Base-by-base conservation (phyloP, 768 basidiomycete species). In the Trametes cubensis region DNA sequence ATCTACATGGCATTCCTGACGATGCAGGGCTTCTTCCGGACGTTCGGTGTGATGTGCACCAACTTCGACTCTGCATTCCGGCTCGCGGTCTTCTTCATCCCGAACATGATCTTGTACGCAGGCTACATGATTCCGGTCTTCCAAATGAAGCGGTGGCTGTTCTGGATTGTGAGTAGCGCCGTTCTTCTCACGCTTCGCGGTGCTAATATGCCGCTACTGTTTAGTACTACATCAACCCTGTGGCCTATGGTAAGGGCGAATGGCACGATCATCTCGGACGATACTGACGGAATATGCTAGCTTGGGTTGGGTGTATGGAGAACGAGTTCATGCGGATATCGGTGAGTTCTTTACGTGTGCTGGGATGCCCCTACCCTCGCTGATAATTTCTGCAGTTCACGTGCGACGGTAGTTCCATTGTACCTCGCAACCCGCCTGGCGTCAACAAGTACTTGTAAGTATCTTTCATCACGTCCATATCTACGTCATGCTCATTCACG, bases 11-110 rank as follows among this genome's bases (percentile, higher is more conserved):
- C 84, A 1, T 91, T 83, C 72, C 77, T 93, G 54, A 73, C 84
- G 23, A 88, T 94, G 85, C 89, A 91, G 74, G 89, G 86, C 0
- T 91, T 94, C 79, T 96, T 95, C 84, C 78, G 92, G 42, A 85
- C 85, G 0, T 82, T 90, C 60, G 89, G 88, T 30, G 63, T 81
- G 58, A 72, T 86, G 64, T 85, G 80, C 68, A 71, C 74, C 65
- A 82, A 79, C 74, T 86, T 84, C 69, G 80, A 84, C 62, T 76
- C 75, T 46, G 84, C 78, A 14, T 84, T 81, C 73, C 80, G 78
- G 60, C 77, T 84, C 28, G 83, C 80, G 34, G 83, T 79, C 44
- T 83, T 92, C 77, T 86, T 92, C 77, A 80, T 92, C 60, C 87
- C 91, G 4, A 88, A 88, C 71, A 84, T 94, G 70, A 77, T 92